phyloP scores from a whole-genome alignment of 768 basidiomycete species.

The Amanita jacksonii region DNA sequence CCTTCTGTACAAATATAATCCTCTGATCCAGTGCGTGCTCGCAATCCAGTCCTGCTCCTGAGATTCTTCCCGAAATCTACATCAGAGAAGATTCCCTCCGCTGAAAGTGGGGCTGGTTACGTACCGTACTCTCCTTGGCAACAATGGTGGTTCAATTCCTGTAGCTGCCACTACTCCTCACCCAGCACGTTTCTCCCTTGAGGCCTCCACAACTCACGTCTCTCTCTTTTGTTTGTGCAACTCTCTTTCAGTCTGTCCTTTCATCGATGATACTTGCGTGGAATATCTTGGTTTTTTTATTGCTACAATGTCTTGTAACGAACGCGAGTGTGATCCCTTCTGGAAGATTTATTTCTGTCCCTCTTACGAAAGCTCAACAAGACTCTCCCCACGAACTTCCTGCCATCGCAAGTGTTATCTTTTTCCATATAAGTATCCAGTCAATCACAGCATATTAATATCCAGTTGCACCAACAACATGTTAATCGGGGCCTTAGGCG shows the following conservation, averaged over 20 bases:
- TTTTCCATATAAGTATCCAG: neutral
- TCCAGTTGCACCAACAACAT: conserved; percentile 54
- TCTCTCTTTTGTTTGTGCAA: neutral
- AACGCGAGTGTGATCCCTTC: neutral
- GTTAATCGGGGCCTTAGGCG: conserved; percentile 46
- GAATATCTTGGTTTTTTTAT: neutral
- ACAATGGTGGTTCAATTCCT: neutral
- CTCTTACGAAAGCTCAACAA: conserved; percentile 2
- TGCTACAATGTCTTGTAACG: neutral
- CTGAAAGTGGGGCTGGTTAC: too few relatives aligned
- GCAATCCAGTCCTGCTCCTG: too few relatives aligned
- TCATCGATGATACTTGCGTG: neutral
- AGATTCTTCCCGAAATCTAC: too few relatives aligned
- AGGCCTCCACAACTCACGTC: neutral
- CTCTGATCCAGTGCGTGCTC: too few relatives aligned
- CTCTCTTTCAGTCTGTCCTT: neutral
- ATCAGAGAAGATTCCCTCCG: too few relatives aligned
- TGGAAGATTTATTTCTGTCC: neutral
- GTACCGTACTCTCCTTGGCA: too few relatives aligned
- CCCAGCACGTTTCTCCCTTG: conserved; percentile 2
- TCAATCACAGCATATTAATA: neutral
- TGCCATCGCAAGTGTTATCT: conserved; percentile 1
- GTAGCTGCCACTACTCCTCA: neutral
- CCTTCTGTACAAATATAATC: too few relatives aligned
- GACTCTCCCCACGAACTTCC: neutral